Percentiles rank a stretch among this genome's conserved stretches.
Conservation (phyloP, 352 stramenopile species). For the Globisporangium parvum region DNA sequence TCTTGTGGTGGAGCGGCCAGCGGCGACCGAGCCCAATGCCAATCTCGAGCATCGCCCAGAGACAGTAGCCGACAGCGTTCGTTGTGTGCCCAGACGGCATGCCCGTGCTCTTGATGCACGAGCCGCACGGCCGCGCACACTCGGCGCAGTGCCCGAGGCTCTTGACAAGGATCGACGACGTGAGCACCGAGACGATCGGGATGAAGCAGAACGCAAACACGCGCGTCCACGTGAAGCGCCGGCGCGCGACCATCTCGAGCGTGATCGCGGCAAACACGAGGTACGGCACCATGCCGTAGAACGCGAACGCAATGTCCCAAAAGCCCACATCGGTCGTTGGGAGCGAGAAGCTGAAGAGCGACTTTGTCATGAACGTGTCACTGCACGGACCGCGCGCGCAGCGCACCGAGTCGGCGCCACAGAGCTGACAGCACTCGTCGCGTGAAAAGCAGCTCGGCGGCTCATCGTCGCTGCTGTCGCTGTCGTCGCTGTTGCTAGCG, state of each 20-base stretch:
- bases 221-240: conserved; percentile 32
- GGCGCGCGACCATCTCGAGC: conserved; percentile 28
- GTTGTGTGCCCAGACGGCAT: conserved; percentile 51
- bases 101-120: conserved; percentile 35
- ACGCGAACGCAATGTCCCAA: conserved; percentile 42
- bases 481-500: background rate
- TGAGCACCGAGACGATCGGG: conserved; percentile 39
- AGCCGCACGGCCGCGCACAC: conserved; percentile 42
- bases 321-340: conserved; percentile 28
- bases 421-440: conserved; percentile 42
- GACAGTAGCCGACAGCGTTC: conserved; percentile 37
- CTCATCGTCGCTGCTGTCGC: background rate
- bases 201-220: conserved; percentile 47
- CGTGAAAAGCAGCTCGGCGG: conserved; percentile 3
- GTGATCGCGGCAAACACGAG: conserved; percentile 6
- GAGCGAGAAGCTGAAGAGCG: conserved; percentile 45
- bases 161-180: conserved; percentile 31
- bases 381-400: conserved; percentile 47
- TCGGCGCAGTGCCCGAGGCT: conserved; percentile 36
- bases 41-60: conserved; percentile 45
- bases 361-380: conserved; percentile 29
- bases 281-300: conserved; percentile 53
- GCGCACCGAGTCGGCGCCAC: conserved; percentile 35
- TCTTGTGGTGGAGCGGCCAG: conserved; percentile 18
- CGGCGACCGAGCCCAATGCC: conserved; percentile 26